These are phyloP conservation scores for Fomitiporia mediterranea DNA, from an alignment of 1,284 basidiomycete species.

Conservation along the genomic window DNA sequence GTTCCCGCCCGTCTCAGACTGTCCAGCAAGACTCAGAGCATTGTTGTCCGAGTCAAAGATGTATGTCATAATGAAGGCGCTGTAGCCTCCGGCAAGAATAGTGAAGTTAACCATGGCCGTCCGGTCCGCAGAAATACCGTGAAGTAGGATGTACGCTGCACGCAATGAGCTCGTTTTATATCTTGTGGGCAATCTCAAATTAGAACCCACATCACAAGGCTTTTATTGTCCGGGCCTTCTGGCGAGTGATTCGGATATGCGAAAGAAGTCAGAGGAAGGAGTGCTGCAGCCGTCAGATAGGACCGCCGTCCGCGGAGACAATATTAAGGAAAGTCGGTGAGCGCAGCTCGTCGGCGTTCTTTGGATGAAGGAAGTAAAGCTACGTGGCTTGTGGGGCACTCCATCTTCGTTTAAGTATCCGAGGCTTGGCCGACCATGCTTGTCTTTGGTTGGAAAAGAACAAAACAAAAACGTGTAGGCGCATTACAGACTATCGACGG, in stretches of 20 bases:
- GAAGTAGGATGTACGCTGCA: background rate
- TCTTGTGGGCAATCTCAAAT: background rate
- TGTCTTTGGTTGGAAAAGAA: background rate
- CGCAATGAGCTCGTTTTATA: background rate
- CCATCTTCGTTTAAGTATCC: background rate
- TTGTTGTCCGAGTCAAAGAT: slow-evolving; percentile 47
- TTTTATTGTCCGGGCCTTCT: background rate
- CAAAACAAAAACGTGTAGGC: background rate
- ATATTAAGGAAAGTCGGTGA: background rate
- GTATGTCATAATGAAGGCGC: slow-evolving; percentile 56
- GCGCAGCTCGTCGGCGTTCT: background rate
- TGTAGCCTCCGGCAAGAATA: slow-evolving; percentile 58
- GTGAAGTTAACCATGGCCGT: slow-evolving; percentile 52
- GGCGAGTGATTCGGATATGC: background rate
- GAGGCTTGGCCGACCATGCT: background rate
- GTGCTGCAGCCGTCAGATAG: background rate
- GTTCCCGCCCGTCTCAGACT: slow-evolving; percentile 46
- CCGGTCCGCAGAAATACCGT: background rate
- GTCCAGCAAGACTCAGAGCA: slow-evolving; percentile 41
- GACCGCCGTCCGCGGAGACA: background rate
- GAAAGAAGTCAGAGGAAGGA: background rate
- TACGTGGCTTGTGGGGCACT: background rate
- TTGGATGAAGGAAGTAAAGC: background rate
- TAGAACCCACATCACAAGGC: background rate
- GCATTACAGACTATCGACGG: too few species aligned